A percentile compares a stretch with the other conserved stretches of the same genome.
Evolutionary conservation across 1,284 basidiomycete species (phyloP).

Genomic region (Lentinula novae-zelandiae): DNA sequence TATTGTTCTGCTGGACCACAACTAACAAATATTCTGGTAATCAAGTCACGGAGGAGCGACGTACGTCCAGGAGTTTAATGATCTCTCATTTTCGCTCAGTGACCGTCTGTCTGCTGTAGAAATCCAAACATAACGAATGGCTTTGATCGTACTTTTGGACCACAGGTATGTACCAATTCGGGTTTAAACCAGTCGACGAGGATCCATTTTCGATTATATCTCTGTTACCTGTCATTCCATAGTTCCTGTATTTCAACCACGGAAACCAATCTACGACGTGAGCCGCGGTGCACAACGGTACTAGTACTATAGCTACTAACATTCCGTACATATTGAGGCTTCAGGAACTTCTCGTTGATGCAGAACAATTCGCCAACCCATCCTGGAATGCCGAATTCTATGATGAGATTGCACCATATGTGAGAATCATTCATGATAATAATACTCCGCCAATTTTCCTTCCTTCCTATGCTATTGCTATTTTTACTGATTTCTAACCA

Average conservation of each 20-base stretch:
- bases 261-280: conserved; percentile 8
- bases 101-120: not conserved
- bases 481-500: not conserved
- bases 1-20: not conserved
- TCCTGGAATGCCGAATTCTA: conserved; percentile 26
- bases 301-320: not conserved
- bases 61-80: not conserved
- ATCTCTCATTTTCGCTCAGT: not conserved
- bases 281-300: not conserved
- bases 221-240: too few species aligned
- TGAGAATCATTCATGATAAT: not conserved
- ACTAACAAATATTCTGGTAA: not conserved
- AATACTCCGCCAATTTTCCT: not conserved
- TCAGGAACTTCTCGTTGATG: conserved; percentile 19
- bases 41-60: conserved; percentile 15
- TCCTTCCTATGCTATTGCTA: not conserved
- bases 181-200: not conserved
- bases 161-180: conserved; percentile 15
- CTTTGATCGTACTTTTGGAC: conserved; percentile 27
- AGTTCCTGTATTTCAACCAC: conserved; percentile 26
- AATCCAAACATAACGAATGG: conserved; percentile 26
- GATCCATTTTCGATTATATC: not conserved
- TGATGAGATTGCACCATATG: conserved; percentile 23
- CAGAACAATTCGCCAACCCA: conserved; percentile 23
- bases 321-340: conserved; percentile 1